Percentiles rank a stretch among this genome's conserved stretches.
These are phyloP conservation scores for Kwoniella shandongensis DNA, from an alignment of 768 basidiomycete species.

Conservation along the genomic window DNA sequence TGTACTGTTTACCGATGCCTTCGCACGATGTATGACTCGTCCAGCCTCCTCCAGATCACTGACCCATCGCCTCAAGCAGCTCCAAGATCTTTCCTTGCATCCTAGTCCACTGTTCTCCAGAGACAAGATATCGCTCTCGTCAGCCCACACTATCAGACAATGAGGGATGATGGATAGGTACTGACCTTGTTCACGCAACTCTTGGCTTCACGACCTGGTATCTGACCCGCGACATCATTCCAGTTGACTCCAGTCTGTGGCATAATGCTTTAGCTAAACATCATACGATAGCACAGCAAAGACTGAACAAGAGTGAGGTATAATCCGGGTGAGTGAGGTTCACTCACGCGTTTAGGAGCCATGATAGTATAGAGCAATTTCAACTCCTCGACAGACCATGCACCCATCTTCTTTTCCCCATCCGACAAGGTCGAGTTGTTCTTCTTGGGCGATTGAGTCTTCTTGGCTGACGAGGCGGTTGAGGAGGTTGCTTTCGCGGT, in stretches of 20 bases:
- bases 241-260: conserved; percentile 29
- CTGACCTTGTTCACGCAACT: conserved; percentile 33
- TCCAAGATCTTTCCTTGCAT: conserved; percentile 30
- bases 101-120: conserved; percentile 22
- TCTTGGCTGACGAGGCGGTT: neutral
- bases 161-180: neutral
- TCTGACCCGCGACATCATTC: conserved; percentile 25
- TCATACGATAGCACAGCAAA: too few species aligned
- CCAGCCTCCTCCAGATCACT: conserved; percentile 14
- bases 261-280: neutral
- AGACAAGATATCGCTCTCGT: neutral
- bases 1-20: neutral
- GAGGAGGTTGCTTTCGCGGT: neutral
- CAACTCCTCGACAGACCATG: conserved; percentile 32
- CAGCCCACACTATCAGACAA: neutral
- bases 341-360: conserved; percentile 31
- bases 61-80: conserved; percentile 25
- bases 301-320: too few species aligned
- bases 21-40: too few species aligned
- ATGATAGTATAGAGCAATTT: conserved; percentile 28
- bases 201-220: conserved; percentile 29
- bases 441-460: conserved; percentile 1
- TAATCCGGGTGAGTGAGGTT: neutral
- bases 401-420: conserved; percentile 24
- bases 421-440: neutral